A percentile compares a stretch with the other conserved stretches of the same genome.
Conservation (phyloP, 768 basidiomycete species). For the Tylopilus vinaceipallidus region DNA sequence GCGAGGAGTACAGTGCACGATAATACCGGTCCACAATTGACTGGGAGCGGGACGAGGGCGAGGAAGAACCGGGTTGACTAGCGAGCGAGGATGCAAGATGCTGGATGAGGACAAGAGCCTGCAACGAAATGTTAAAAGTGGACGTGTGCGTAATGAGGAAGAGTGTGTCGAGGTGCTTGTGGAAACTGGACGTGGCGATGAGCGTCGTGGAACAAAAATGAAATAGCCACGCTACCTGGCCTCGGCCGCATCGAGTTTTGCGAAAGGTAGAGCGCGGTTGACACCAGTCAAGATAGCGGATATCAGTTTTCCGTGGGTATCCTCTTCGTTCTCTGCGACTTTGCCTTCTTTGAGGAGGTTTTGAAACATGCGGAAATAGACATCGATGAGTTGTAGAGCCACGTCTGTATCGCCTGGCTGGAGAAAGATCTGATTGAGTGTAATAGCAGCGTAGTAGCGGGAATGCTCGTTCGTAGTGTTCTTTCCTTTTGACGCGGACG, state of each 20-base stretch:
- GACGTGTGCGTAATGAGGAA: constrained; percentile 94
- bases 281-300: constrained; percentile 92
- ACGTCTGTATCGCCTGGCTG: constrained; percentile 65
- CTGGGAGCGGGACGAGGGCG: constrained; percentile 40
- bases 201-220: background rate
- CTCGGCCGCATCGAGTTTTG: constrained; percentile 70
- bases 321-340: constrained; percentile 42
- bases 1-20: constrained; percentile 85
- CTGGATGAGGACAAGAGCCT: constrained; percentile 85
- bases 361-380: constrained; percentile 94
- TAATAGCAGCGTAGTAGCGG: constrained; percentile 89
- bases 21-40: constrained; percentile 67
- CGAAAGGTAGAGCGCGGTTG: constrained; percentile 93
- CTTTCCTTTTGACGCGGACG: constrained; percentile 23
- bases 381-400: constrained; percentile 74
- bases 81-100: constrained; percentile 67
- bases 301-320: constrained; percentile 76
- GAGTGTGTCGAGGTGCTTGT: constrained; percentile 86
- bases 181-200: constrained; percentile 49
- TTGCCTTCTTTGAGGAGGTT: constrained; percentile 73
- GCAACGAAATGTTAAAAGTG: constrained; percentile 95
- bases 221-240: constrained; percentile 46
- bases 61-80: constrained; percentile 38
- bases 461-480: constrained; percentile 61
- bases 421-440: constrained; percentile 91